Base-by-base conservation (phyloP, 2,329 filamentous ascomycete species). In the Lachnellula subtilissima region DNA sequence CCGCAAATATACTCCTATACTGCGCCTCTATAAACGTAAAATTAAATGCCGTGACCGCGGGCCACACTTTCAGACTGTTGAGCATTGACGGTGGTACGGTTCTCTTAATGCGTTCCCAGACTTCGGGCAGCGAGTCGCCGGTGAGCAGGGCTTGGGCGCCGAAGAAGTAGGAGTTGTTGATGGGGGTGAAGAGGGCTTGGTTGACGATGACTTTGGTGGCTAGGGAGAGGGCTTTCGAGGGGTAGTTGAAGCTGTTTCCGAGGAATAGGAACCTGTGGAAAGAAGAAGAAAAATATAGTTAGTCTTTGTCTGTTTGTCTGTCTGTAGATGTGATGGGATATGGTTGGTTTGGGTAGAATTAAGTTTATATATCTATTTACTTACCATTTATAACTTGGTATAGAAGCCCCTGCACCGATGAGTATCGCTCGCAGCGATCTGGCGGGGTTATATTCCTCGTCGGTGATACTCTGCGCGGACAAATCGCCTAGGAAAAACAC, bases 61-160 rank as follows among this genome's bases (percentile, higher is more conserved):
- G 93, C 92, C 92, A 97, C 23, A 97, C 72, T 74, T 95, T 96
- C 70, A 86, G 85, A 58, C 86, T 89, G 70, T 94, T 96, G 68
- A 84, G 71, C 68, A 89, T 83, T 67, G 86, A 91, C 23, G 80
- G 78, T 0, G 91, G 91, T 0, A 96, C 87, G 0, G 91, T 92
- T 56, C 84, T 78, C 63, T 80, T 81, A 57, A 97, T 79, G 52
- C 89, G 84, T 65, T 89, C 83, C 71, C 82, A 81, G 1, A 87
- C 82, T 54, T 89, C 86, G 2, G 61, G 69, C 1, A 85, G 68
- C 0, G 78, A 79, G 28, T 87, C 86, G 39, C 91, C 91, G 0
- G 84, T 80, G 2, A 95, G 76, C 4, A 91, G 75, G 1, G 88
- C 87, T 69, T 95, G 90, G 72, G 88, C 80, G 57, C 86, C 84